Evolutionary conservation across 306 rosid species (phyloP), one percentile per base, ranked within the genome.

Genomic region (Mimosa bimucronata): DNA sequence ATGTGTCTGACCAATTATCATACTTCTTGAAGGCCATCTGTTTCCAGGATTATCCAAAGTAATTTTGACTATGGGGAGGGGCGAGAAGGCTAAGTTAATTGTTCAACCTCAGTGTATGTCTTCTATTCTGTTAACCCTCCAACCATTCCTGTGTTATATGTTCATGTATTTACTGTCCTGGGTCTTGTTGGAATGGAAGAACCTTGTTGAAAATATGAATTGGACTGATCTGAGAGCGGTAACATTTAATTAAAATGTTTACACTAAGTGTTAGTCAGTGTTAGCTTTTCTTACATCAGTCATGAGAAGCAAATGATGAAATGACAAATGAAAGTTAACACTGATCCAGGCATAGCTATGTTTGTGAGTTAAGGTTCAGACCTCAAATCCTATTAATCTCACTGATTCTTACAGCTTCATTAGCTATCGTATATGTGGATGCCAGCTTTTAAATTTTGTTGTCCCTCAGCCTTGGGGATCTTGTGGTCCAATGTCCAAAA

Each of bases 91-190:
- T 79, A 87, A 81, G 69, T 81, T 92, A 81, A 78, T 88, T 82
- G 88, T 92, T 84, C 92, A 88, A 78, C 92, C 94, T 73, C 92
- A 81, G 74, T 85, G 94, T 90, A 90, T 41, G 90, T 64, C 50
- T 73, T 41, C 78, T 71, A 37, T 76, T 73, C 85, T 75, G 80
- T 25, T 81, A 57, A 61, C 78, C 55, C 53, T n/a, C 69, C 58
- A 42, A 50, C 40, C 19, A 3, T 46, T 68, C 83, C 55, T 80
- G 14, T 62, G 34, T 65, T 76, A 13, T 77, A 16, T 41, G 62
- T 48, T 26, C 74, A 4, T 44, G 58, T 69, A 28, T 66, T 55
- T 19, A 66, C 11, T 65, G 40, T 38, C 10, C 12, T 28, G n/a
- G 30, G 74, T 81, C 25, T 42, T 77, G 65, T 50, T 40, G 30